Evolutionary conservation across 352 stramenopile genomes (phyloP), one percentile per base, ranked within the genome.

Genomic region (Globisporangium yorkense): DNA sequence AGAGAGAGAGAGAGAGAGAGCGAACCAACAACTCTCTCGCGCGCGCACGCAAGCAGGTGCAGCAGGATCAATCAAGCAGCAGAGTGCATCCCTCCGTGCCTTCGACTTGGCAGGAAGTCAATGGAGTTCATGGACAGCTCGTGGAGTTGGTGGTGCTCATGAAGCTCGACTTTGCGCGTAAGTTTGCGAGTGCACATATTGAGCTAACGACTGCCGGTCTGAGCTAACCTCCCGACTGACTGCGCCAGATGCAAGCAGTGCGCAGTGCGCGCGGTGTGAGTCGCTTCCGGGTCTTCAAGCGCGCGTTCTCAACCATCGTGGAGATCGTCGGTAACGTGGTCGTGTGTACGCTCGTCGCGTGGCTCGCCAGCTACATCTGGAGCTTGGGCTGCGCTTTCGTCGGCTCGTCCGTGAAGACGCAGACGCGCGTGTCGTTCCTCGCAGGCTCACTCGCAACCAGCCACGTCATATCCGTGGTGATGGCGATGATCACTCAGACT

Each of bases 311-410:
- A 20, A 60, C 31, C 2, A 44, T 60, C n/a, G 35, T 21, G 6
- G 54, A 46, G 54, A 54, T 76, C 13, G 33, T 72, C 13, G 66
- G 66, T 12, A 74, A 76, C 39, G 56, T 47, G 0, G 9, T 72
- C 16, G 31, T 62, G 31, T 70, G 66, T 18, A 62, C 60, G 40
- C 13, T 71, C 43, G 61, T 62, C 7, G 59, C 63, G 0, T 63
- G 41, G 27, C n/a, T 68, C 7, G 48, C 63, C 35, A 73, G 60
- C 31, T 69, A 56, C 43, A 37, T 56, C 24, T 71, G 62, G 56
- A 71, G 62, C 41, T 1, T 64, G 9, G 63, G 66, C 16, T 65
- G 72, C 51, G 24, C 58, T 24, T 75, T 71, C 44, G 33, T 56
- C 0, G 52, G 65, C 16, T 55, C 46, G 20, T 54, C 61, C 4